Conservation (phyloP, 352 stramenopile genomes). For the Pythium oligandrum region DNA sequence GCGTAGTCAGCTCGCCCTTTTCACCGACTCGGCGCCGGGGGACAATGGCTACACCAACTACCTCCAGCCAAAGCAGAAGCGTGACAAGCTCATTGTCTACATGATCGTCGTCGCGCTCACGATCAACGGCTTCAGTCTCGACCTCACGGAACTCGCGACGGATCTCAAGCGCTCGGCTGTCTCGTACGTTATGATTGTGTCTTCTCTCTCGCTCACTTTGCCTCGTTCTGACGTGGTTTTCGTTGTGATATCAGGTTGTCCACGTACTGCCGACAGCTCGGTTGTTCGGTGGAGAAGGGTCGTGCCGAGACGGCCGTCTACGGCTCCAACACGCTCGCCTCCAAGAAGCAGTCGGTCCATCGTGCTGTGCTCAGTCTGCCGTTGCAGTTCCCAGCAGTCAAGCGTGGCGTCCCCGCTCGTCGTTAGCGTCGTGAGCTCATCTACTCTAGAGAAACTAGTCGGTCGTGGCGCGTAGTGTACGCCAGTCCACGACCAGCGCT, state of each 20-base stretch:
- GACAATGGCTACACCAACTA: slow-evolving; percentile 57
- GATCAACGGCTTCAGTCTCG: slow-evolving; percentile 68
- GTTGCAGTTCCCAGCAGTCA: slow-evolving; percentile 68
- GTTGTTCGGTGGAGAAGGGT: slow-evolving; percentile 63
- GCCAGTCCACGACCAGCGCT: too few species aligned
- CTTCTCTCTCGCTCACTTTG: neutral
- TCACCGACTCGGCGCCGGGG: slow-evolving; percentile 54
- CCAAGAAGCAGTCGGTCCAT: slow-evolving; percentile 57
- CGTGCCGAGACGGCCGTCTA: slow-evolving; percentile 61
- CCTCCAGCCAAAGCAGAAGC: slow-evolving; percentile 68
- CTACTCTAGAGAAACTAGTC: too few species aligned
- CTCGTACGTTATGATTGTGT: slow-evolving; percentile 21
- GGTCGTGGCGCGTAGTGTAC: too few species aligned
- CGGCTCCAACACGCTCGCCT: slow-evolving; percentile 38
- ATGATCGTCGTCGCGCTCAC: slow-evolving; percentile 73
- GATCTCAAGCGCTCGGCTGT: slow-evolving; percentile 62
- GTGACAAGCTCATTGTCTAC: slow-evolving; percentile 79
- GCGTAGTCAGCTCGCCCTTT: slow-evolving; percentile 64
- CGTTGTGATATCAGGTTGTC: slow-evolving; percentile 27
- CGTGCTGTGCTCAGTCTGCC: slow-evolving; percentile 72
- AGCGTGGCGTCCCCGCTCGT: slow-evolving; percentile 46
- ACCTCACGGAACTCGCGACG: slow-evolving; percentile 57
- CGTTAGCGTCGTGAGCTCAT: slow-evolving; percentile 20
- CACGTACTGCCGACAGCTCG: slow-evolving; percentile 67
- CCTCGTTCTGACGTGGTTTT: slow-evolving; percentile 1